These are phyloP conservation scores for Bonia amplexicaulis DNA, from an alignment of 176 grass and related monocot genomes.

Conservation along the genomic window DNA sequence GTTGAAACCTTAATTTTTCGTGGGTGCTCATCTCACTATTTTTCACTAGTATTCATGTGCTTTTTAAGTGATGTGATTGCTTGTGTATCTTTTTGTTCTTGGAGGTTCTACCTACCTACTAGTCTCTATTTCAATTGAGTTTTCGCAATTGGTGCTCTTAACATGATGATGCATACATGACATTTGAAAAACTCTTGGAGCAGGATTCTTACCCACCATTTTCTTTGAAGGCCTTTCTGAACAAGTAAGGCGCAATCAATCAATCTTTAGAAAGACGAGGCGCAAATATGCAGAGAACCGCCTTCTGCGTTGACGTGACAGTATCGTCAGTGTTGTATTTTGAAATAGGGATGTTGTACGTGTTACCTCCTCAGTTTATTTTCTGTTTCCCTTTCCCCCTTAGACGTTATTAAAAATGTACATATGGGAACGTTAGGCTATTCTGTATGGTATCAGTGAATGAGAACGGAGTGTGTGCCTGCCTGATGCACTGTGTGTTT, in stretches of 20 bases:
- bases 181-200: conserved; percentile 45
- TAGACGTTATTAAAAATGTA: conserved; percentile 17
- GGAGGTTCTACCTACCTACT: not conserved
- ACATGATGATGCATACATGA: conserved; percentile 29
- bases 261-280: not conserved
- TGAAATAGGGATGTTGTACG: conserved; percentile 7
- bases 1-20: not conserved
- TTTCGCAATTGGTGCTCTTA: not conserved
- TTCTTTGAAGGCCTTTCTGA: conserved; percentile 91
- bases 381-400: not conserved
- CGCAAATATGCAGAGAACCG: conserved; percentile 16
- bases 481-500: too few species aligned
- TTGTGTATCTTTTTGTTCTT: not conserved
- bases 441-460: not conserved
- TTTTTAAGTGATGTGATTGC: not conserved
- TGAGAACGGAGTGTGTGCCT: too few species aligned
- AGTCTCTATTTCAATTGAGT: not conserved
- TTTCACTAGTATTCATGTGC: not conserved
- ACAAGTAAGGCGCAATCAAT: conserved; percentile 50
- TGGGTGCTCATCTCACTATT: not conserved
- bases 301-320: not conserved
- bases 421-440: conserved; percentile 1
- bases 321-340: conserved; percentile 21
- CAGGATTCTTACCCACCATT: conserved; percentile 87
- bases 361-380: not conserved